A percentile compares a stretch with the other conserved stretches of the same genome.
These are phyloP conservation scores for Pleurotus ostreatus DNA, from an alignment of 768 basidiomycete genomes.

Conservation along the genomic window DNA sequence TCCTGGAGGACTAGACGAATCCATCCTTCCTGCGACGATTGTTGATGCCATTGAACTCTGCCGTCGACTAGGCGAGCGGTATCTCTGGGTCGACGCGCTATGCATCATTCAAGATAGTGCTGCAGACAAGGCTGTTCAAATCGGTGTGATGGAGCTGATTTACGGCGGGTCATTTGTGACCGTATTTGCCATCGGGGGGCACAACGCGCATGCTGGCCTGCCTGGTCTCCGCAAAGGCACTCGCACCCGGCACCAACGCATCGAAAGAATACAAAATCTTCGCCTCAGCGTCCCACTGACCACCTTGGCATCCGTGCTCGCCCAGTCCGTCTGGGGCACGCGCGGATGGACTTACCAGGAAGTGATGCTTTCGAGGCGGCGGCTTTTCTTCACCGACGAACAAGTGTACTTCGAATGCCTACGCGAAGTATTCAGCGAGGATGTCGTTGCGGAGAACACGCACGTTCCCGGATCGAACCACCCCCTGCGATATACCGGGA, in stretches of 20 bases:
- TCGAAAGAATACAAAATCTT: neutral
- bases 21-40: neutral
- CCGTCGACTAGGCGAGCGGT: neutral
- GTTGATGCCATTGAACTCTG: neutral
- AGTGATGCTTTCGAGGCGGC: neutral
- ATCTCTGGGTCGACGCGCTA: conserved; percentile 1
- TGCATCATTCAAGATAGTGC: neutral
- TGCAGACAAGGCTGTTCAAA: neutral
- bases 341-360: conserved; percentile 1
- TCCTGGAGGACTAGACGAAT: neutral
- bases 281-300: neutral
- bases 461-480: neutral
- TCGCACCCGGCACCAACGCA: neutral
- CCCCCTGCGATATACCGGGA: neutral
- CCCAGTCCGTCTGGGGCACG: neutral
- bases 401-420: conserved; percentile 1
- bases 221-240: neutral
- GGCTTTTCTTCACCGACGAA: neutral
- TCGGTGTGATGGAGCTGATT: neutral
- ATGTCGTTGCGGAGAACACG: neutral
- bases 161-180: neutral
- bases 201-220: neutral
- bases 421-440: neutral
- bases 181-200: neutral
- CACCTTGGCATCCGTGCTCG: neutral